Conservation (phyloP, 1,139 yeast genomes). For the Pichia cactophila region DNA sequence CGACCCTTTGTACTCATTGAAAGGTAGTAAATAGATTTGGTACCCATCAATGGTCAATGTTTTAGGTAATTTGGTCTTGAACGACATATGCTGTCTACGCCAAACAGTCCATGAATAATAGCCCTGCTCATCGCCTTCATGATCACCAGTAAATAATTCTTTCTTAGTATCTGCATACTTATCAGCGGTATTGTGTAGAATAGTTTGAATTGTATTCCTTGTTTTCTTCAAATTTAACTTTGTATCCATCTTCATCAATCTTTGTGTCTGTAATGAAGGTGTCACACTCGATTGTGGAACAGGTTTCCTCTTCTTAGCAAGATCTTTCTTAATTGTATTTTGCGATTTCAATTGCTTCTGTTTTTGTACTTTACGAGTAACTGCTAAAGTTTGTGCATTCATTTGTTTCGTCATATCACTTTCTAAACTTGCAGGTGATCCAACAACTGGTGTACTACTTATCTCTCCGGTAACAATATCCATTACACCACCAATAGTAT, state of each 20-base stretch:
- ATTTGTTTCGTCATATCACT: not conserved
- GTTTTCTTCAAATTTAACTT: slow-evolving; percentile 16
- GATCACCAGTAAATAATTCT: slow-evolving; percentile 8
- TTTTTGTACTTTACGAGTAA: not conserved
- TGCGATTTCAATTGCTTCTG: not conserved
- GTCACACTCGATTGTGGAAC: not conserved
- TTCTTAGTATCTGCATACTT: slow-evolving; percentile 17
- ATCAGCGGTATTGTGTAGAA: slow-evolving; percentile 21
- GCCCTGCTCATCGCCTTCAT: not conserved
- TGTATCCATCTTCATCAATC: not conserved
- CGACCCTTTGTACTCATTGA: slow-evolving; percentile 56
- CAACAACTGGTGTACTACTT: not conserved
- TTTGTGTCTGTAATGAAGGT: not conserved
- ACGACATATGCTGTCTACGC: slow-evolving; percentile 81
- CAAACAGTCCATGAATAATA: slow-evolving; percentile 61
- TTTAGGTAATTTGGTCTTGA: slow-evolving; percentile 74
- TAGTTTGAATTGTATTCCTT: slow-evolving; percentile 21
- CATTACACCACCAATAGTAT: not conserved
- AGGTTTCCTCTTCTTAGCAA: not conserved
- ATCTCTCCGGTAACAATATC: not conserved
- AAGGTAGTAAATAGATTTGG: slow-evolving; percentile 81
- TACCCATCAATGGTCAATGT: slow-evolving; percentile 89
- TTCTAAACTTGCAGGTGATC: not conserved
- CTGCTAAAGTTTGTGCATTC: not conserved
- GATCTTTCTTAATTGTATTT: not conserved